Conservation (phyloP, 2,329 filamentous ascomycete species). For the Penicillium sumatraense region DNA sequence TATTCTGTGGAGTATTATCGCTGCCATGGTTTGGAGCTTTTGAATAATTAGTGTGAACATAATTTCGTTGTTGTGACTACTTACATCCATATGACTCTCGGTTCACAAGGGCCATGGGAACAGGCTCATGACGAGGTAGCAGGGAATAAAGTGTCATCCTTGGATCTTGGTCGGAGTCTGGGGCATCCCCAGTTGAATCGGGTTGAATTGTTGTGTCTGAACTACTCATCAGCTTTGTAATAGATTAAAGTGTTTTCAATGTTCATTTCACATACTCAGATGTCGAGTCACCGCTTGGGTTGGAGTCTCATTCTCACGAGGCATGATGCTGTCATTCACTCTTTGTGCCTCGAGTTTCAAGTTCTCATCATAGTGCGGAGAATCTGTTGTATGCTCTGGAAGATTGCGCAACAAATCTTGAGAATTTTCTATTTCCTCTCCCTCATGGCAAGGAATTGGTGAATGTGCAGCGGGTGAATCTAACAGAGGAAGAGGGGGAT, state of each 20-base stretch:
- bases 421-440: constrained; percentile 5
- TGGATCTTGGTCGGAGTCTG: constrained; percentile 56
- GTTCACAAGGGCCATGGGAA: constrained; percentile 74
- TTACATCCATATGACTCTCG: constrained; percentile 66
- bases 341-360: constrained; percentile 65
- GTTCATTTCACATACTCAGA: constrained; percentile 53
- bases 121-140: constrained; percentile 56
- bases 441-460: constrained; percentile 27
- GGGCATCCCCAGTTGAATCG: constrained; percentile 57
- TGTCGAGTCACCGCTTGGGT: constrained; percentile 66
- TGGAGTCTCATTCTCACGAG: constrained; percentile 55
- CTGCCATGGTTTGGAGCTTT: constrained; percentile 62
- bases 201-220: constrained; percentile 60
- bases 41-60: not conserved
- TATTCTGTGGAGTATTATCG: constrained; percentile 72
- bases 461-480: constrained; percentile 52
- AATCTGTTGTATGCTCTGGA: constrained; percentile 61
- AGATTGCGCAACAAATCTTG: constrained; percentile 36
- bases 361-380: constrained; percentile 67
- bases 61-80: constrained; percentile 6
- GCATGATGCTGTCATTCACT: constrained; percentile 62
- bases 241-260: not conserved
- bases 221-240: not conserved
- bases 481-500: constrained; percentile 63
- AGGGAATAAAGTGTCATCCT: constrained; percentile 71